Percentiles rank a stretch among this genome's conserved stretches.
phyloP scores from a whole-genome alignment of 2,329 filamentous ascomycete species.

The Ascochyta viciae-villosae region DNA sequence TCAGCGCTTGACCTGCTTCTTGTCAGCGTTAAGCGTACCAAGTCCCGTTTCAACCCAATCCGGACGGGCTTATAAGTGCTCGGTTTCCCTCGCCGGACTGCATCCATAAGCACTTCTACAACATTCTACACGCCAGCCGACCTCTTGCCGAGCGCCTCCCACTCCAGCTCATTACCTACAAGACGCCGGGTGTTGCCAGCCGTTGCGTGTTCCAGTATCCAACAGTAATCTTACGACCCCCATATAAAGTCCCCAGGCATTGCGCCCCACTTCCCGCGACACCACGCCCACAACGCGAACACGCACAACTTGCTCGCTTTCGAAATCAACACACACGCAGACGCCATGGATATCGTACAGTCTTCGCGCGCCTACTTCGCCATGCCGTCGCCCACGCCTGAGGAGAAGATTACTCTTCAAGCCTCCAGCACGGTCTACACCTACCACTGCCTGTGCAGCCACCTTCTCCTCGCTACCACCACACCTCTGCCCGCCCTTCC shows the following conservation, averaged over 20 bases:
- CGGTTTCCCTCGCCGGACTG: conserved; percentile 17
- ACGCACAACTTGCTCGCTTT: conserved; percentile 13
- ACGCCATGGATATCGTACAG: conserved; percentile 39
- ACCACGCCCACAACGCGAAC: conserved; percentile 17
- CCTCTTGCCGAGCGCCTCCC: conserved; percentile 15
- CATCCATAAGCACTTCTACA: conserved; percentile 18
- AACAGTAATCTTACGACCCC: conserved; percentile 18
- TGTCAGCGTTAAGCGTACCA: conserved; percentile 18
- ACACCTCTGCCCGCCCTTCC: conserved; percentile 61
- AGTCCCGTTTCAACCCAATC: conserved; percentile 21
- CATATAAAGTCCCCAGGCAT: conserved; percentile 18
- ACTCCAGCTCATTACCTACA: conserved; percentile 6
- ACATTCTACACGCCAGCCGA: conserved; percentile 19
- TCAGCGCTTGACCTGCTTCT: conserved; percentile 17
- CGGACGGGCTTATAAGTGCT: conserved; percentile 13
- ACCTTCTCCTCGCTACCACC: conserved; percentile 68
- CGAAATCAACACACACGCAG: conserved; percentile 17
- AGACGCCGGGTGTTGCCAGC: conserved; percentile 9
- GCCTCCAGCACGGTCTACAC: conserved; percentile 55
- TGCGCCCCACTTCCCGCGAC: conserved; percentile 18
- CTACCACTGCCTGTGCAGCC: conserved; percentile 71
- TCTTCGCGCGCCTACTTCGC: conserved; percentile 43
- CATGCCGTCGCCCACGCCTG: conserved; percentile 40
- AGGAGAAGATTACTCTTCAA: conserved; percentile 45
- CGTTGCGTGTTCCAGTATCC: conserved; percentile 4